Evolutionary conservation across 192 early-diverging fungal species (phyloP).

Genomic region (Podila clonocystis): DNA sequence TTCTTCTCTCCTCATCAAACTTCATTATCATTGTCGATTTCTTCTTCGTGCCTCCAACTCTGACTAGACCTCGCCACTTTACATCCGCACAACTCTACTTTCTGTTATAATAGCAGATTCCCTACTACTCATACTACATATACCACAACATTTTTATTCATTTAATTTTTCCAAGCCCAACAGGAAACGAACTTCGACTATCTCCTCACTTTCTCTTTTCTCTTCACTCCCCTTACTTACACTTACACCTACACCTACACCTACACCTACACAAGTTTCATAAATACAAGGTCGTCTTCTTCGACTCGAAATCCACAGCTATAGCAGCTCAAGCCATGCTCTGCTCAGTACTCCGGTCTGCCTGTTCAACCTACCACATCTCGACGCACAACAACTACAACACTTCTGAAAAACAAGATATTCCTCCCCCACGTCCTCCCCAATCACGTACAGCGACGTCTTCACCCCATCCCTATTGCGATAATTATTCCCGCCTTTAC

Average conservation of each 20-base stretch:
- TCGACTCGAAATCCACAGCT: constrained; percentile 7
- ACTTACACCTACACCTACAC: not conserved
- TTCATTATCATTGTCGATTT: not conserved
- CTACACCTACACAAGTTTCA: not conserved
- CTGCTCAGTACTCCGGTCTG: constrained; percentile 18
- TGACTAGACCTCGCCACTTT: not conserved
- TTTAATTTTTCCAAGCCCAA: not conserved
- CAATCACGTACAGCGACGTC: no score
- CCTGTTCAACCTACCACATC: constrained; percentile 10
- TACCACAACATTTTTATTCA: not conserved
- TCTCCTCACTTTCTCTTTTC: not conserved
- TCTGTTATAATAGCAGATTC: not conserved
- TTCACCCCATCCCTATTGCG: no score
- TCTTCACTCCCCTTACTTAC: not conserved
- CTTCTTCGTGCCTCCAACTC: not conserved
- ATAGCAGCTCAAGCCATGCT: constrained; percentile 14
- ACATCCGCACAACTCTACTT: not conserved
- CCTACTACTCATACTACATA: not conserved
- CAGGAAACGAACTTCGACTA: not conserved
- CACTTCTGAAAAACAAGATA: not conserved
- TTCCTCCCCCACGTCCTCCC: not conserved
- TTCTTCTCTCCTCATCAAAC: not conserved
- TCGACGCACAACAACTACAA: constrained; percentile 5
- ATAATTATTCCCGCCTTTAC: not conserved
- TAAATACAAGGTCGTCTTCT: not conserved